Base-by-base conservation (phyloP, 2,329 filamentous ascomycete species). In the Huntiella decipiens region DNA sequence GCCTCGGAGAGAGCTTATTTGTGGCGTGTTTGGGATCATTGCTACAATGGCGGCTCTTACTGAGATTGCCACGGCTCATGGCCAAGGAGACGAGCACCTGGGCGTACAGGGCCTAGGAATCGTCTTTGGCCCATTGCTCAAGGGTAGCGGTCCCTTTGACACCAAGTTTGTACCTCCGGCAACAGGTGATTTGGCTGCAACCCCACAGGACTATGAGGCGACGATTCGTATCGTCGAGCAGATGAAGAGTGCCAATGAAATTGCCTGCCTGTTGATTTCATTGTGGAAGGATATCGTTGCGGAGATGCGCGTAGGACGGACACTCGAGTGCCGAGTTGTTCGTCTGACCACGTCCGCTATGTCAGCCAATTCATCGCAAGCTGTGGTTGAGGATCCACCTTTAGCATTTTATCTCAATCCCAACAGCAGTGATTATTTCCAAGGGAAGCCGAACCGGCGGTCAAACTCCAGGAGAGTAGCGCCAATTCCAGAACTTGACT, bases 91-190 rank as follows among this genome's bases (percentile, higher is more conserved):
- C 15, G 47, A 49, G 44, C 44, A 45, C 6, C 36, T 49, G 13
- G 47, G 73, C 77, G 49, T 54, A 76, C 39, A 80, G 80, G 76
- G 75, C 72, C 8, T 81, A 78, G 72, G 75, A 0, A 73, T 78
- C 43, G 63, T 79, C 1, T 80, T 82, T 56, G 77, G 76, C 0
- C 77, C 77, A 1, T 61, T 82, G 0, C 60, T 82, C 4, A 56
- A 79, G 3, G 73, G 76, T 2, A 46, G 36, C 13, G 37, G 43
- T 17, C 44, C 36, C 12, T 41, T 38, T 36, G 43, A 45, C 31
- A 35, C 36, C 11, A 45, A 45, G 36, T 32, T 28, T 10, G 31
- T 32, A 15, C 40, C 33, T 8, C 12, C 40, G 16, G 17, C 35
- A 11, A 16, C 31, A 33, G 15, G 19, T 15, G 22, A 45, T 12